Evolutionary conservation across 768 basidiomycete species (phyloP).

Genomic region (Suillus tomentosus): DNA sequence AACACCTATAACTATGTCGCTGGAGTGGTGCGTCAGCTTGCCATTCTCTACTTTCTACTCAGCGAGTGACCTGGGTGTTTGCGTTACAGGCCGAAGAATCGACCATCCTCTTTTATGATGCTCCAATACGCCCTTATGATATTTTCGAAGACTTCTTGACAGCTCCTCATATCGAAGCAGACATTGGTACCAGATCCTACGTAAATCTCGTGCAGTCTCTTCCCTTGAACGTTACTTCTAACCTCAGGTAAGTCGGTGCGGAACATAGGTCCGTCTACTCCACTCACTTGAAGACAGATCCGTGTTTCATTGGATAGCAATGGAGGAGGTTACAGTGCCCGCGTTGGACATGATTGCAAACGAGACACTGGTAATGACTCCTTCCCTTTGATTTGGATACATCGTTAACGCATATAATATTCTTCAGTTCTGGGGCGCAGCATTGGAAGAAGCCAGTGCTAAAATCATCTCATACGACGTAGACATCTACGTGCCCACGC

Average conservation of each 20-base stretch:
- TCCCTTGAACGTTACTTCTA: slow-evolving; percentile 5
- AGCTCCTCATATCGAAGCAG: slow-evolving; percentile 21
- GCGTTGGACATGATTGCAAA: background rate
- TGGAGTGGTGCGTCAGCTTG: slow-evolving; percentile 27
- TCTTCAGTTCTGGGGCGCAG: background rate
- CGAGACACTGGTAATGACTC: background rate
- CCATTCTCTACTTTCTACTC: slow-evolving; percentile 3
- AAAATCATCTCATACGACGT: slow-evolving; percentile 27
- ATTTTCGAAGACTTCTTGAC: slow-evolving; percentile 37
- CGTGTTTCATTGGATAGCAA: background rate
- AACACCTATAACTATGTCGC: slow-evolving; percentile 41
- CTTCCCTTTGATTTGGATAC: background rate
- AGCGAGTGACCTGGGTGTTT: slow-evolving; percentile 25
- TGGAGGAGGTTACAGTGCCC: background rate
- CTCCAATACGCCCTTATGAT: slow-evolving; percentile 31
- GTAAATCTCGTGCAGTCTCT: background rate
- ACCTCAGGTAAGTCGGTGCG: background rate
- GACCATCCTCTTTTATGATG: slow-evolving; percentile 59
- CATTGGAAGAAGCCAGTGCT: background rate
- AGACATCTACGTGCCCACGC: slow-evolving; percentile 49
- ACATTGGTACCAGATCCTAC: background rate
- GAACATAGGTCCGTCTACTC: background rate
- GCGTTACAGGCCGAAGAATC: slow-evolving; percentile 19
- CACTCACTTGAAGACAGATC: background rate
- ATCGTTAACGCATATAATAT: background rate